Evolutionary conservation across 164 flowering plant genomes (phyloP).

Genomic region (Vitis vinifera): ASM3070453v1 NC_081808.1:3846001-3846500

Average conservation of each 20-base stretch:
- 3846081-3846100: neutral
- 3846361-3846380: slow-evolving; percentile 44
- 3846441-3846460: slow-evolving; percentile 41
- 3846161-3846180: neutral
- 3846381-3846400: slow-evolving; percentile 42
- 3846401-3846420: slow-evolving; percentile 44
- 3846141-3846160: neutral
- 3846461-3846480: slow-evolving; percentile 44
- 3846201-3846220: slow-evolving; percentile 47
- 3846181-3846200: slow-evolving; percentile 5
- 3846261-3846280: slow-evolving; percentile 53
- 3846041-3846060: no score
- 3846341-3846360: slow-evolving; percentile 44
- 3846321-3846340: slow-evolving; percentile 48
- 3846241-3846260: slow-evolving; percentile 43
- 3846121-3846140: neutral
- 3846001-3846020: neutral
- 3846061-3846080: no score
- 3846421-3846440: slow-evolving; percentile 30
- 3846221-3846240: slow-evolving; percentile 43
- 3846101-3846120: neutral
- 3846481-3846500: slow-evolving; percentile 48
- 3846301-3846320: slow-evolving; percentile 18
- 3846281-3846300: slow-evolving; percentile 45
- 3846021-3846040: neutral